phyloP scores from a whole-genome alignment of 495 filamentous ascomycete species.

The Penicillium tannophilum region DNA sequence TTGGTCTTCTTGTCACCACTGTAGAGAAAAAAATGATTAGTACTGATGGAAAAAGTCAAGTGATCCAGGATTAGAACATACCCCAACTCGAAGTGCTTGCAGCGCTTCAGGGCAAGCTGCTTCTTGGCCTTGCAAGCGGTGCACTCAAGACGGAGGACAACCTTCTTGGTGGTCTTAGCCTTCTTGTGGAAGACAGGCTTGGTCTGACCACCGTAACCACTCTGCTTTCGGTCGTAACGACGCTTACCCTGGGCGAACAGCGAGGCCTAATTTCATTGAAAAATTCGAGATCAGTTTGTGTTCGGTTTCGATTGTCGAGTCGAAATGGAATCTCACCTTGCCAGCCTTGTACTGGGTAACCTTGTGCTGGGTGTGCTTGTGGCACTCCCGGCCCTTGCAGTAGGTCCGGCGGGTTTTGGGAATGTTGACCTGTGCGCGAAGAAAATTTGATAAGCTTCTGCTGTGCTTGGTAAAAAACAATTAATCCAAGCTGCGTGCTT shows the following conservation, averaged over 20 bases:
- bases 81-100: conserved; percentile 99
- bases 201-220: conserved; percentile 98
- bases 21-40: conserved; percentile 35
- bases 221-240: conserved; percentile 99
- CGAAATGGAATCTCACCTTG: conserved; percentile 58
- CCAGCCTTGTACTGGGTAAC: conserved; percentile 97
- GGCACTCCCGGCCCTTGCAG: conserved; percentile 94
- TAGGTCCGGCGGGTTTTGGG: conserved; percentile 90
- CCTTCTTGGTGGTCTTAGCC: conserved; percentile 99
- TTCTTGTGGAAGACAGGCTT: conserved; percentile 99
- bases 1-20: conserved; percentile 99
- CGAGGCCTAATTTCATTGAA: conserved; percentile 63
- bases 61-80: conserved; percentile 52
- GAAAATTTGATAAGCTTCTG: conserved; percentile 29
- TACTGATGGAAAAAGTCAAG: conserved; percentile 3
- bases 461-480: conserved; percentile 3
- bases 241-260: conserved; percentile 98
- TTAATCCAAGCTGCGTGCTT: conserved; percentile 11
- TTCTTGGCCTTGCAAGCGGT: conserved; percentile 97
- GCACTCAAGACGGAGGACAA: conserved; percentile 97
- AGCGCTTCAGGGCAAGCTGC: conserved; percentile 95
- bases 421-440: conserved; percentile 70
- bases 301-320: conserved; percentile 9
- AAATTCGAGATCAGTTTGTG: conserved; percentile 29
- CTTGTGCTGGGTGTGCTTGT: conserved; percentile 93